A percentile compares a stretch with the other conserved stretches of the same genome.
These are phyloP conservation scores for Castanopsis chinensis DNA, from an alignment of 306 rosid species.

Conservation along the genomic window DNA sequence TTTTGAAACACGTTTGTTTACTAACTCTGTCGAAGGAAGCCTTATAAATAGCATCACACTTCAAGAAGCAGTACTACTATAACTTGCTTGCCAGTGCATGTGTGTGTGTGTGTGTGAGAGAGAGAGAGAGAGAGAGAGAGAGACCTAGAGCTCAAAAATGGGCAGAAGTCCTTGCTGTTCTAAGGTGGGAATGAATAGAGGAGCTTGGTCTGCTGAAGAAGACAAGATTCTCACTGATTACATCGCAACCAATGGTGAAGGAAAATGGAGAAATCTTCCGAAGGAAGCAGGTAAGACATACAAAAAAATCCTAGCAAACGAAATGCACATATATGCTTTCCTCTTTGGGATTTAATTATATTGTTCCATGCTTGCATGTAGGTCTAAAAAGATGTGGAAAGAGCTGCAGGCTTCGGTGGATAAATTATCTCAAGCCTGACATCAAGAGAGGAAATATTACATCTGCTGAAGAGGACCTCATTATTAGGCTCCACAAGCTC, in stretches of 20 bases:
- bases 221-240: constrained; percentile 34
- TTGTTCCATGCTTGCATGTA: neutral
- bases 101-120: no score
- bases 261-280: constrained; percentile 40
- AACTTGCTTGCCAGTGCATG: no score
- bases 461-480: constrained; percentile 12
- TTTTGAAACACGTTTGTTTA: no score
- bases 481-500: constrained; percentile 24
- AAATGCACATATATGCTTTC: no score
- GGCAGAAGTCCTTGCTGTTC: constrained; percentile 26
- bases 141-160: constrained; percentile 1
- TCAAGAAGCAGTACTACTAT: no score
- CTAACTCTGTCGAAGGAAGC: no score
- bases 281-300: constrained; percentile 34
- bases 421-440: constrained; percentile 23
- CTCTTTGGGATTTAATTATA: no score
- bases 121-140: no score
- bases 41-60: no score
- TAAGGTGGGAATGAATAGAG: constrained; percentile 27
- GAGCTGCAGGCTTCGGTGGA: constrained; percentile 27
- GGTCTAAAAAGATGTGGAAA: constrained; percentile 26
- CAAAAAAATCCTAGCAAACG: no score
- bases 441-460: constrained; percentile 24
- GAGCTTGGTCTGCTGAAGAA: constrained; percentile 46
- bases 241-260: constrained; percentile 35